Evolutionary conservation across 2,329 filamentous ascomycete species (phyloP).

Genomic region (Triangularia verruculosa): DNA sequence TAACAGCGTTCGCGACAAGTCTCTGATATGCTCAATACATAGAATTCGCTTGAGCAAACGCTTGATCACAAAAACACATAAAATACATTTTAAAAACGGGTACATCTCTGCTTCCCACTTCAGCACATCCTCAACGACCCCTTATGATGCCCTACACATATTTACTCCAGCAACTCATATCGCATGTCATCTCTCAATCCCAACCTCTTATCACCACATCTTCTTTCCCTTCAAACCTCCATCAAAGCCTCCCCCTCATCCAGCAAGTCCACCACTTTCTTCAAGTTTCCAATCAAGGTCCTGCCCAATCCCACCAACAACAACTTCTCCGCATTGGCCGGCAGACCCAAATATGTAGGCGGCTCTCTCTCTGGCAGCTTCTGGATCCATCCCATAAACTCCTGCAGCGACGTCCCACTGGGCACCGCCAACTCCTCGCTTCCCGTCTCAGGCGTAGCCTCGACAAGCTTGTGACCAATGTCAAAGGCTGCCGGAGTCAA

Average conservation of each 20-base stretch:
- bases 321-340: slow-evolving; percentile 94
- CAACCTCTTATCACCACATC: not conserved
- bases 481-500: slow-evolving; percentile 90
- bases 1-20: no score
- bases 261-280: slow-evolving; percentile 79
- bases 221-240: slow-evolving; percentile 6
- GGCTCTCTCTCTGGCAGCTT: slow-evolving; percentile 91
- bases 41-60: no score
- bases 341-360: slow-evolving; percentile 88
- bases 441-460: not conserved
- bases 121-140: not conserved
- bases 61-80: not conserved
- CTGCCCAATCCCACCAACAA: slow-evolving; percentile 83
- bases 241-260: slow-evolving; percentile 90
- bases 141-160: not conserved
- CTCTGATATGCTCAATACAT: no score
- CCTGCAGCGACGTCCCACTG: slow-evolving; percentile 73
- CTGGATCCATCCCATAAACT: slow-evolving; percentile 91
- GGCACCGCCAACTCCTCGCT: slow-evolving; percentile 66
- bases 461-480: slow-evolving; percentile 81
- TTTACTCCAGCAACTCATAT: not conserved
- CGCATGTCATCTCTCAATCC: not conserved
- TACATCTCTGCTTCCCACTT: not conserved
- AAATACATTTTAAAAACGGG: not conserved
- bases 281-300: slow-evolving; percentile 79